Base-by-base conservation (phyloP, 2,329 filamentous ascomycete genomes). In the Claviceps pusilla region DNA sequence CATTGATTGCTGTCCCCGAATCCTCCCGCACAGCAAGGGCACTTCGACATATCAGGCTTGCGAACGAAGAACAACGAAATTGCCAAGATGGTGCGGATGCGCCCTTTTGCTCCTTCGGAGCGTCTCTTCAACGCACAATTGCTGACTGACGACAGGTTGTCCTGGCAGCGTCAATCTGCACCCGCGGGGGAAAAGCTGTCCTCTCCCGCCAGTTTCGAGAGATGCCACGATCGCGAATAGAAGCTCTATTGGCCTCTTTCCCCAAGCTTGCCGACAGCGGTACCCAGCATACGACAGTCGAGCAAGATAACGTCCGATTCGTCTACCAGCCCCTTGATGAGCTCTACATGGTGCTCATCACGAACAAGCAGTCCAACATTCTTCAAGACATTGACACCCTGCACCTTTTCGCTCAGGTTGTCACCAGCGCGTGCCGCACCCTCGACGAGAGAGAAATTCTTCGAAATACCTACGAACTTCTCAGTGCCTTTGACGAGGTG, bases 331-430 rank as follows among this genome's bases (percentile, higher is more conserved):
- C 93, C 57, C 80, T 98, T 60, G 94, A 98, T 73, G 94, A 98
- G 76, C 84, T 98, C 60, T 98, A 98, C 80, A 97, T 98, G 82
- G 91, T 98, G 61, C 83, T 98, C 66, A 97, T 98, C 73, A 98
- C 94, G 70, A 98, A 98, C 77, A 87, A 89, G 64, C 93, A 97
- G 76, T 97, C 91, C 71, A 98, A 98, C 73, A 98, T 98, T 62
- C 80, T 98, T 52, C 93, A 98, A 74, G 93, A 98, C 71, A 98
- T 98, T 70, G 93, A 97, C 73, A 95, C 93, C 56, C 80, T 98
- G 57, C 94, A 98, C 70, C 80, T 98, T 24, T 98, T 98, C 68
- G 91, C 91, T 56, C 93, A 98, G 74, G 91, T 98, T 16, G 93
- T 96, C 54, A 89, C 87, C 56, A 95, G 87, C 71, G 91, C 94